These are phyloP conservation scores for Phyllosticta citrichinensis DNA, from an alignment of 2,329 filamentous ascomycete genomes.

Conservation along the genomic window DNA sequence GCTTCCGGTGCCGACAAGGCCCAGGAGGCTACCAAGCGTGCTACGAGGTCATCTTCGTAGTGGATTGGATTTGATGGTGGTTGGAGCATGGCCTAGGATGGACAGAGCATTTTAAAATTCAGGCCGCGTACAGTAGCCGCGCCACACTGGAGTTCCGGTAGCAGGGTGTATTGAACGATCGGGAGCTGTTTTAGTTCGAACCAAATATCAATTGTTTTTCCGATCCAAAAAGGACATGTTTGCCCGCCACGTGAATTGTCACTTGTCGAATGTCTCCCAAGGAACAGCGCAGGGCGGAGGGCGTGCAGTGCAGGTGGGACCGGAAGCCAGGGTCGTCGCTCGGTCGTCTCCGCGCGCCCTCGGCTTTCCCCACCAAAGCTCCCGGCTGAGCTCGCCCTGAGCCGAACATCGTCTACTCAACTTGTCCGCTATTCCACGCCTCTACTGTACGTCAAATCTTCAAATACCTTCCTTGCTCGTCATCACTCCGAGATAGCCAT, in stretches of 20 bases:
- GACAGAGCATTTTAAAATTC: background rate
- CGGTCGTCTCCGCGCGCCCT: background rate
- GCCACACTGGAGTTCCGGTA: background rate
- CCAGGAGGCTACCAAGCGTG: slow-evolving; percentile 52
- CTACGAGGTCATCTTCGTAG: slow-evolving; percentile 34
- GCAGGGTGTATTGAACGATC: background rate
- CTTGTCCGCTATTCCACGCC: background rate
- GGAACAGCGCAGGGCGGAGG: background rate
- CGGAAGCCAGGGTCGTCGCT: background rate
- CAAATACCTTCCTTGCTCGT: too few relatives aligned
- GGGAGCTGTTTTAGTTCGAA: background rate
- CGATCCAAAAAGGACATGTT: background rate
- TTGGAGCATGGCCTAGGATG: background rate
- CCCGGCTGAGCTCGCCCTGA: slow-evolving; percentile 6
- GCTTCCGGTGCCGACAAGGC: slow-evolving; percentile 60
- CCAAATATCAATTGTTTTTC: background rate
- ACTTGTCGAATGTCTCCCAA: too few relatives aligned
- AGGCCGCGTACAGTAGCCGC: background rate
- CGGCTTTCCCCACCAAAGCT: slow-evolving; percentile 3
- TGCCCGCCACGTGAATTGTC: background rate
- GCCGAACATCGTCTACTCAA: background rate
- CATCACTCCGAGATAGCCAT: background rate
- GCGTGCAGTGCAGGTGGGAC: background rate
- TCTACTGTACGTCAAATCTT: too few relatives aligned
- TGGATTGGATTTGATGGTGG: slow-evolving; percentile 13